Base-by-base conservation (phyloP, 2,329 filamentous ascomycete genomes). In the Penicillium capsulatum region DNA sequence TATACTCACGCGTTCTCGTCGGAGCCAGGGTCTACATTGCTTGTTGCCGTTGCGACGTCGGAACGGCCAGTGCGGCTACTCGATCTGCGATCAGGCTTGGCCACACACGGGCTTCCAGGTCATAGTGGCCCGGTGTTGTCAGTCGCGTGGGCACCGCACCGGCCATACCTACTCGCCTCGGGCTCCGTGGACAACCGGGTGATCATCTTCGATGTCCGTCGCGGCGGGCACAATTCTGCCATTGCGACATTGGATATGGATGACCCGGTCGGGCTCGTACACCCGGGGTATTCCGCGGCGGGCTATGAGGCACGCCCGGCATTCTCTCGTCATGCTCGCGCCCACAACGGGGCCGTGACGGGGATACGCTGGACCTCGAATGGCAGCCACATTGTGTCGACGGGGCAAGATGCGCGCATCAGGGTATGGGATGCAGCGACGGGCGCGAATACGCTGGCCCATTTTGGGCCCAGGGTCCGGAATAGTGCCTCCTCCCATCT, bases 11-110 rank as follows among this genome's bases (percentile, higher is more conserved):
- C 85, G 0, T 75, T 86, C 17, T 94, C 89, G 1, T 61, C 66
- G 2, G 60, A 67, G 76, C 82, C 29, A 69, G 90, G 42, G 77
- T 87, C 40, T 69, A 79, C 36, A 75, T 73, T 94, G 0, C 76
- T 95, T 3, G 85, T 96, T 7, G 89, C 91, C 7, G 92, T 88
- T 56, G 90, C 86, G 1, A 94, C 89, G 0, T 88, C 94, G 48
- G 82, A 92, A 59, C 86, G 87, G 5, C 76, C 85, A 17, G 84
- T 95, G 10, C 81, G 89, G 11, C 77, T 97, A 5, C 80, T 96
- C 4, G 91, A 97, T 59, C 73, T 96, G 22, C 84, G 86, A 36
- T 90, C 89, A 1, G 88, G 88, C 2, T 77, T 88, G 11, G 80
- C 76, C 33, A 81, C 84, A 1, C 84, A 89, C 57, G 79, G 81